Evolutionary conservation across 2,329 filamentous ascomycete species (phyloP).

Genomic region (Fusarium miscanthi): DNA sequence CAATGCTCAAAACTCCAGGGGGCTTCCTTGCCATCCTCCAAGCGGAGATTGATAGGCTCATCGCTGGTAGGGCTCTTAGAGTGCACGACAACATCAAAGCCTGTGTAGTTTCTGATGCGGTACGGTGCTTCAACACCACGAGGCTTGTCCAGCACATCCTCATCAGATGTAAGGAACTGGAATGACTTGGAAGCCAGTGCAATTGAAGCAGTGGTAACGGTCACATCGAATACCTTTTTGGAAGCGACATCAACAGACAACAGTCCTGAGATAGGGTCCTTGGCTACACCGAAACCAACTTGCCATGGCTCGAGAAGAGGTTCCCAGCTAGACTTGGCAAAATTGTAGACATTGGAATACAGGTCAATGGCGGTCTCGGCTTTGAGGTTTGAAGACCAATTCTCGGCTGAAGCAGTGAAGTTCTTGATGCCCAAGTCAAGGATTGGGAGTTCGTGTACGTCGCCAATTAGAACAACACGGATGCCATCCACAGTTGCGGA

Average conservation of each 20-base stretch:
- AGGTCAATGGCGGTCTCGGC: conserved; percentile 92
- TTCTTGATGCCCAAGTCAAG: conserved; percentile 93
- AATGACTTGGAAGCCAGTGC: conserved; percentile 93
- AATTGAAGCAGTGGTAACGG: conserved; percentile 92
- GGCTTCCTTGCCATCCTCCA: conserved; percentile 89
- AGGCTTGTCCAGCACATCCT: conserved; percentile 90
- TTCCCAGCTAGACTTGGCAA: conserved; percentile 98
- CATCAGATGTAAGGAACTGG: conserved; percentile 86
- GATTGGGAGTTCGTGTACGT: conserved; percentile 93
- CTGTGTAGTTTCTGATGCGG: conserved; percentile 93
- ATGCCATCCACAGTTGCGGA: conserved; percentile 89
- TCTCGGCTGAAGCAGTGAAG: conserved; percentile 84
- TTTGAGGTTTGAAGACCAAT: conserved; percentile 90
- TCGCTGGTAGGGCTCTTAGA: conserved; percentile 75
- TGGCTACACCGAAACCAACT: conserved; percentile 88
- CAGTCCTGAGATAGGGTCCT: conserved; percentile 77
- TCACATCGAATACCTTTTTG: conserved; percentile 90
- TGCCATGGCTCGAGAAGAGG: conserved; percentile 96
- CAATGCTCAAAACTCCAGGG: conserved; percentile 98
- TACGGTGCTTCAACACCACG: conserved; percentile 93
- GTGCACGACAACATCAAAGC: conserved; percentile 88
- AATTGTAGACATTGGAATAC: conserved; percentile 98
- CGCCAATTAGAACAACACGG: conserved; percentile 92
- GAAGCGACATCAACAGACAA: conserved; percentile 88
- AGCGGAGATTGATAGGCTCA: conserved; percentile 77